These are phyloP conservation scores for Vitis riparia DNA, from an alignment of 164 flowering plant genomes.

Conservation along the genomic window DNA sequence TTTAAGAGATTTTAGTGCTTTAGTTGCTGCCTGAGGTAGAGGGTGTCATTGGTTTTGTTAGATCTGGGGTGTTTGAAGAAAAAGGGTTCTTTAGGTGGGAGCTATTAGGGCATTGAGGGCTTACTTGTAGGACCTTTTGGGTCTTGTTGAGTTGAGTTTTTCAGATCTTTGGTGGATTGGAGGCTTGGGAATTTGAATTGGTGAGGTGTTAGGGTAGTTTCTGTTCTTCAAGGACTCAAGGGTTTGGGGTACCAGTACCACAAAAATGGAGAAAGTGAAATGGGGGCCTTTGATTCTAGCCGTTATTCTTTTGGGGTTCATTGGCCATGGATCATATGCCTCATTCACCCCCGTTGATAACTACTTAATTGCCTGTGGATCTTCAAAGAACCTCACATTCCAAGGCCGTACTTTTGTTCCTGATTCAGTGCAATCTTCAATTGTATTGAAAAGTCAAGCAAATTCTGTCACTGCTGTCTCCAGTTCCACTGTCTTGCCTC, in stretches of 20 bases:
- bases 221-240: not conserved
- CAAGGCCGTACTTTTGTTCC: constrained; percentile 66
- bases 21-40: not conserved
- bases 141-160: constrained; percentile 7
- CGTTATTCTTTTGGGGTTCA: constrained; percentile 22
- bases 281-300: constrained; percentile 30
- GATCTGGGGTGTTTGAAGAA: constrained; percentile 15
- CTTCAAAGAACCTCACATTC: constrained; percentile 55
- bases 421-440: constrained; percentile 59
- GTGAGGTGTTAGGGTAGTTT: not conserved
- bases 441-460: constrained; percentile 35
- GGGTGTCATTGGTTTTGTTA: not conserved
- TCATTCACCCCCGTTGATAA: constrained; percentile 63
- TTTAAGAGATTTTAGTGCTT: not conserved
- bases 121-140: not conserved
- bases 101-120: not conserved
- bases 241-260: constrained; percentile 1
- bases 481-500: constrained; percentile 52
- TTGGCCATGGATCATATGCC: constrained; percentile 30
- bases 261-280: constrained; percentile 23
- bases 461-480: constrained; percentile 38
- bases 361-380: constrained; percentile 78
- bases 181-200: constrained; percentile 4
- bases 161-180: not conserved
- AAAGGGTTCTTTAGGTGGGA: not conserved